A percentile compares a stretch with the other conserved stretches of the same genome.
These are phyloP conservation scores for Neonectria punicea DNA, from an alignment of 2,329 filamentous ascomycete genomes.

Conservation along the genomic window DNA sequence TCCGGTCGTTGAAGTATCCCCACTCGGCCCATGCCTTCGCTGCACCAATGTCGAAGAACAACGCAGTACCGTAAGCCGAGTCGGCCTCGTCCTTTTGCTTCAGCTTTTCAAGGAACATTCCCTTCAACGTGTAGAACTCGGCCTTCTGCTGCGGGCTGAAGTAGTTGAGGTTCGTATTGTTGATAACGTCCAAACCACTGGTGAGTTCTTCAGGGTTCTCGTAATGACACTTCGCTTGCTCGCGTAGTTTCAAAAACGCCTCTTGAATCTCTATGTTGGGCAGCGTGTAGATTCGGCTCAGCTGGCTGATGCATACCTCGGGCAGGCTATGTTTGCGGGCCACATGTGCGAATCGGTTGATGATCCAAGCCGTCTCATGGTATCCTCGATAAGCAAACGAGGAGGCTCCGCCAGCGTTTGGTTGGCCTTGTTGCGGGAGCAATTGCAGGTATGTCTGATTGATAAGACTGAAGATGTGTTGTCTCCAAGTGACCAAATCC, in stretches of 20 bases:
- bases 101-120: constrained; percentile 98
- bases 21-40: constrained; percentile 99
- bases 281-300: constrained; percentile 97
- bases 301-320: constrained; percentile 96
- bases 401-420: constrained; percentile 87
- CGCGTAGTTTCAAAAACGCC: constrained; percentile 96
- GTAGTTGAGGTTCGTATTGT: constrained; percentile 99
- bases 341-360: constrained; percentile 98
- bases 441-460: constrained; percentile 92
- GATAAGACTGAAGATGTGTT: constrained; percentile 98
- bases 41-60: constrained; percentile 95
- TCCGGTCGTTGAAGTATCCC: constrained; percentile 97
- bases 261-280: constrained; percentile 99
- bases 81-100: constrained; percentile 91
- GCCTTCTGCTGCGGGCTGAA: constrained; percentile 97
- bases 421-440: constrained; percentile 77
- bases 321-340: constrained; percentile 96
- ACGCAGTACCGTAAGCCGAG: constrained; percentile 90
- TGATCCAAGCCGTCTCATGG: constrained; percentile 99
- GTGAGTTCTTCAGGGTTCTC: constrained; percentile 93
- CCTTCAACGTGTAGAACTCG: constrained; percentile 98
- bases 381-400: constrained; percentile 93
- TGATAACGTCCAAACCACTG: constrained; percentile 96
- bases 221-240: constrained; percentile 99
- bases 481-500: constrained; percentile 98